Percentiles rank a stretch among this genome's conserved stretches.
phyloP scores from a whole-genome alignment of 306 rosid genomes.

The Sindora glabra region DNA sequence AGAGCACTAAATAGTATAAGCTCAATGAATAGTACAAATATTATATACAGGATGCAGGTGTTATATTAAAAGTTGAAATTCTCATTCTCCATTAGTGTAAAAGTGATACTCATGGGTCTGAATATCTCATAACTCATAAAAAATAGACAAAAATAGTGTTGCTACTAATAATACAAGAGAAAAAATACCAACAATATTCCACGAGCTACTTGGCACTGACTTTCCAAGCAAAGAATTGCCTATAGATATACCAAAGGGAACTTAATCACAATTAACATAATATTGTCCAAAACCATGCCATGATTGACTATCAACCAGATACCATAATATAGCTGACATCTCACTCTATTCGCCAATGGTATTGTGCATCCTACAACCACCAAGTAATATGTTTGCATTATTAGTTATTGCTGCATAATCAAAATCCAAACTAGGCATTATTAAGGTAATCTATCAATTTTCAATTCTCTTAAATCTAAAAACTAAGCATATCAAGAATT shows the following conservation, averaged over 20 bases:
- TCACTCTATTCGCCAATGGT: slow-evolving; percentile 66
- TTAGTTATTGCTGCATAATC: slow-evolving; percentile 1
- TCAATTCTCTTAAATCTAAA: slow-evolving; percentile 3
- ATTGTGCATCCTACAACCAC: slow-evolving; percentile 74
- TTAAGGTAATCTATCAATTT: no score
- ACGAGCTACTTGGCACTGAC: slow-evolving; percentile 14
- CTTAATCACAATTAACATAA: slow-evolving; percentile 60
- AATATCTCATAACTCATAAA: slow-evolving; percentile 35
- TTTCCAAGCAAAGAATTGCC: slow-evolving; percentile 10
- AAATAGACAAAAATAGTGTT: slow-evolving; percentile 37
- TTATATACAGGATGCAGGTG: background rate
- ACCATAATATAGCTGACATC: slow-evolving; percentile 94
- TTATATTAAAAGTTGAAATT: slow-evolving; percentile 27
- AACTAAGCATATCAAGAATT: background rate
- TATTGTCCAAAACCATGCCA: slow-evolving; percentile 96
- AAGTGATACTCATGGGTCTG: slow-evolving; percentile 24
- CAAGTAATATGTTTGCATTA: slow-evolving; percentile 24
- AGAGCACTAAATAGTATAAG: background rate
- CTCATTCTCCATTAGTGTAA: slow-evolving; percentile 41
- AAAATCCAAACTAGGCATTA: background rate
- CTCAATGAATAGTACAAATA: background rate
- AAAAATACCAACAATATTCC: slow-evolving; percentile 27
- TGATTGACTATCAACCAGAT: slow-evolving; percentile 63
- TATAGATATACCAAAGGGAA: slow-evolving; percentile 29
- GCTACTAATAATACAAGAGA: slow-evolving; percentile 42